Base-by-base conservation (phyloP, 2,329 filamentous ascomycete genomes). In the Phyllosticta capitalensis region DNA sequence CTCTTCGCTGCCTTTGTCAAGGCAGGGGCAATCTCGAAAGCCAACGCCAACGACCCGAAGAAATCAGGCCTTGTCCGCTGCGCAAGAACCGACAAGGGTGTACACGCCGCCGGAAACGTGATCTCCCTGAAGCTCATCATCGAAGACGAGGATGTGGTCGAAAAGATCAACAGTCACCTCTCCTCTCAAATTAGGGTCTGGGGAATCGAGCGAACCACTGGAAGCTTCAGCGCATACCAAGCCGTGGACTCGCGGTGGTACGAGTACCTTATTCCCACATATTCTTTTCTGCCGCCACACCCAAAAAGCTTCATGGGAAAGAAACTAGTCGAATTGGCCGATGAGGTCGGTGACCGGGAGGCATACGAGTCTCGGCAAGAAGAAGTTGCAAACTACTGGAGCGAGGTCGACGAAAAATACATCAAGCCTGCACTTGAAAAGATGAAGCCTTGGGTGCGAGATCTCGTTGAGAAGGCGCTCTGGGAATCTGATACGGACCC, bases 61-160 rank as follows among this genome's bases (percentile, higher is more conserved):
- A 99, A 99, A 75, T 95, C 91, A 1, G 92, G 90, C 56, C 83
- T 99, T 53, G 89, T 96, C 58, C 87, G 94, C 64, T 99, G 94
- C 73, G 94, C 94, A 3, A 83, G 94, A 64, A 99, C 94, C 0
- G 94, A 99, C 76, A 99, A 97, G 78, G 94, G 94, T 58, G 92
- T 97, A 1, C 92, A 97, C 72, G 92, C 92, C 1, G 92, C 92
- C 1, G 94, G 92, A 56, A 97, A 97, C 69, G 87, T 97, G 68
- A 90, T 97, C 63, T 96, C 90, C 30, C 74, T 97, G 67, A 99
- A 99, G 77, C 80, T 99, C 66, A 97, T 99, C 67, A 87, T 96
- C 54, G 92, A 97, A 74, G 92, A 97, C 61, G 81, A 85, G 10
- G 85, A 95, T 63, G 84, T 96, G 54, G 86, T 97, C 22, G 78